A percentile compares a stretch with the other conserved stretches of the same genome.
These are phyloP conservation scores for Coffea eugenioides DNA, from an alignment of 257 asterid species.

Conservation along the genomic window DNA sequence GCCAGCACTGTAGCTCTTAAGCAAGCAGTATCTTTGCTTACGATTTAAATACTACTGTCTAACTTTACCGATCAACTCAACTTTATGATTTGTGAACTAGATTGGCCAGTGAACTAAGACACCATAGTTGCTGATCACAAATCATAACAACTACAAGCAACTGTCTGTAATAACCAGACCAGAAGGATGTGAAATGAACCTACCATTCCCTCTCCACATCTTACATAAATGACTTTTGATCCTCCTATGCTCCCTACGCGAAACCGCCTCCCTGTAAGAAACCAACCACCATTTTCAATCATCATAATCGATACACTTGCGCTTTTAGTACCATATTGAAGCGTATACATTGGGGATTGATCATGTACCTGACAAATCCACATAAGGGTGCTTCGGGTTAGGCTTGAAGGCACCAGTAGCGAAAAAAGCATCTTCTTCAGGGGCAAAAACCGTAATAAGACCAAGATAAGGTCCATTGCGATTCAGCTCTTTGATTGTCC, in stretches of 20 bases:
- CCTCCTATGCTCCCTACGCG: slow-evolving; percentile 44
- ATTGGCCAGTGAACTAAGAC: no score
- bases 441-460: slow-evolving; percentile 45
- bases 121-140: background rate
- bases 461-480: slow-evolving; percentile 52
- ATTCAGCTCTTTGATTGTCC: slow-evolving; percentile 27
- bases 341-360: background rate
- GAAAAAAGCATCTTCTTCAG: slow-evolving; percentile 58
- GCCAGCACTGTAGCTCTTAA: no score
- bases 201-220: slow-evolving; percentile 64
- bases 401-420: slow-evolving; percentile 36
- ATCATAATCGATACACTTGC: background rate
- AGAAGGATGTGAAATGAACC: no score
- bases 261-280: slow-evolving; percentile 50
- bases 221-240: slow-evolving; percentile 51
- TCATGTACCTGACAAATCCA: slow-evolving; percentile 50
- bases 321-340: no score
- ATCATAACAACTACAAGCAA: background rate
- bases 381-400: slow-evolving; percentile 36
- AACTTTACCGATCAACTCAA: no score
- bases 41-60: no score
- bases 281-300: background rate
- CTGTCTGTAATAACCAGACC: background rate
- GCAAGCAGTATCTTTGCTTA: no score
- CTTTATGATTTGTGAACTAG: no score